Base-by-base conservation (phyloP, 2,329 filamentous ascomycete genomes). In the Xylaria hypoxylon region DNA sequence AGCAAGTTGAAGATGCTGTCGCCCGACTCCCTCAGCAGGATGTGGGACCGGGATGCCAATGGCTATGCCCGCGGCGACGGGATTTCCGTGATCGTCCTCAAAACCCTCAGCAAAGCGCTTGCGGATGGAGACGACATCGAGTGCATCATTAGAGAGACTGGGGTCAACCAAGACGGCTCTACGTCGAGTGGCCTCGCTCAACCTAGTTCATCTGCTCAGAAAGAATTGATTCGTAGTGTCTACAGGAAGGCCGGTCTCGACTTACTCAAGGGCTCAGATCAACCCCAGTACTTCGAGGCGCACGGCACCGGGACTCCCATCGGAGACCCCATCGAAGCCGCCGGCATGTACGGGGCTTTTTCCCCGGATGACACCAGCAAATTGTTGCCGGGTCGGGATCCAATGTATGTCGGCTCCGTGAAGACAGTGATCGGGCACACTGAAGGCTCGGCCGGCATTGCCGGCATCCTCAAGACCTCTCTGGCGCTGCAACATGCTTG, bases 321-420 rank as follows among this genome's bases (percentile, higher is more conserved):
- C 1, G 73, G 73, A 7, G 73, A 74, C 48, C 71, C 73, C 0
- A 63, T 60, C 3, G 73, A 75, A 56, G 73, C 73, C 3, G 65
- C 59, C 10, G 72, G 68, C 10, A 70, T 75, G 19, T 19, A 57
- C 35, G 7, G n/a, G 8, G 42, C 15, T 5, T 51, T 42, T 60
- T 66, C 7, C 67, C 68, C 35, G 67, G 67, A 45, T 31, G 13
- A 24, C 17, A 31, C 3, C 2, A 44, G n/a, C n/a, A n/a, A n/a
- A n/a, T n/a, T 15, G 13, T 15, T 26, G 11, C 42, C 28, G 26
- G 15, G 38, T 3, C 6, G 44, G 1, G 26, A 26, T 6, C 52
- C 50, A 2, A 15, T 64, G 17, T 55, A 48, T 44, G 74, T 75
- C 33, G 68, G 73, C 15, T 56, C 50, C 26, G 31, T 62, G 4